A percentile compares a stretch with the other conserved stretches of the same genome.
Conservation (phyloP, 768 basidiomycete genomes). For the Ramaria rubella region DNA sequence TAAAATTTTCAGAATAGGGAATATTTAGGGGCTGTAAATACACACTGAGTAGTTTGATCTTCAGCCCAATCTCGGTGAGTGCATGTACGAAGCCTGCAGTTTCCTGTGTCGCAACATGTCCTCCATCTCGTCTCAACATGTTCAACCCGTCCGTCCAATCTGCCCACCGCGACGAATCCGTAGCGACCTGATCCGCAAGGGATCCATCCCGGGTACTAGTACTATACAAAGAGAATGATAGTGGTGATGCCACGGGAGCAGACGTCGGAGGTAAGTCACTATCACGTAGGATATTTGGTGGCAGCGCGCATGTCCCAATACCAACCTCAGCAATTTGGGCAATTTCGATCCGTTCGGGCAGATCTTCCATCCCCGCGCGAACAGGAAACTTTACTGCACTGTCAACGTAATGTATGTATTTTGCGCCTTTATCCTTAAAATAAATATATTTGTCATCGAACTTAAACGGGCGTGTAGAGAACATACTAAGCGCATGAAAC, state of each 20-base stretch:
- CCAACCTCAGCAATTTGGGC: conserved; percentile 73
- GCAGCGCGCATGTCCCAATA: conserved; percentile 57
- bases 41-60: conserved; percentile 82
- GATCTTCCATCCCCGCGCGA: conserved; percentile 76
- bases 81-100: conserved; percentile 82
- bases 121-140: conserved; percentile 75
- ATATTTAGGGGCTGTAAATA: neutral
- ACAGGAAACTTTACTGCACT: conserved; percentile 73
- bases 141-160: conserved; percentile 95
- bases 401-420: conserved; percentile 82
- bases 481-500: conserved; percentile 78
- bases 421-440: conserved; percentile 63
- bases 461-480: neutral
- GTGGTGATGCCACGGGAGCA: conserved; percentile 52
- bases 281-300: conserved; percentile 49
- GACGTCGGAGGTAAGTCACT: conserved; percentile 46
- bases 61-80: conserved; percentile 85
- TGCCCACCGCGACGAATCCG: conserved; percentile 73
- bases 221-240: conserved; percentile 73
- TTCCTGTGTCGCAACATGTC: conserved; percentile 78
- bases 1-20: neutral
- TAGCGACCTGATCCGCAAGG: conserved; percentile 72
- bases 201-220: conserved; percentile 58
- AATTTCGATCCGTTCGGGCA: conserved; percentile 82
- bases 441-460: neutral